Evolutionary conservation across 2,329 filamentous ascomycete genomes (phyloP).

Genomic region (Pyrenochaeta sp.): DNA sequence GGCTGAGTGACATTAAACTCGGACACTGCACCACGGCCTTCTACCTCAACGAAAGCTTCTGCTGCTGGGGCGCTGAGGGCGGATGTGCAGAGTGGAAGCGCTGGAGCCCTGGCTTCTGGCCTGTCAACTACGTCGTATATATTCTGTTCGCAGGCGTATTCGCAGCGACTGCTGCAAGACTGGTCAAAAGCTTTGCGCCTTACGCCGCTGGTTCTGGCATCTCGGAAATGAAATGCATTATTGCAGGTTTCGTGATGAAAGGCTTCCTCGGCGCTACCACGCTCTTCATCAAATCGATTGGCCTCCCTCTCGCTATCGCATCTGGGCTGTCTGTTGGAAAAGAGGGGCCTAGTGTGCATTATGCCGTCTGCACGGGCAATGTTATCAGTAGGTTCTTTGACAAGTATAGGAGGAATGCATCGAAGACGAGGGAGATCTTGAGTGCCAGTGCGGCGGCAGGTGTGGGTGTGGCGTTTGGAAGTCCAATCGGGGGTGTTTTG

Average conservation of each 20-base stretch:
- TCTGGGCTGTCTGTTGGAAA: constrained; percentile 96
- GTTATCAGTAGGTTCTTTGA: constrained; percentile 92
- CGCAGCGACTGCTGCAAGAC: constrained; percentile 79
- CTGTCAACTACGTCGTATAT: constrained; percentile 87
- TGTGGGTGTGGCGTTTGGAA: constrained; percentile 95
- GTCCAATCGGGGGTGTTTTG: constrained; percentile 93
- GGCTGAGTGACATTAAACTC: constrained; percentile 93
- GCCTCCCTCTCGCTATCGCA: constrained; percentile 88
- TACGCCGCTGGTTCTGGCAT: constrained; percentile 97
- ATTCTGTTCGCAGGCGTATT: constrained; percentile 85
- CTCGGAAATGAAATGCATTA: constrained; percentile 99
- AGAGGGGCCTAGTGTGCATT: constrained; percentile 98
- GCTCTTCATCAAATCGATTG: constrained; percentile 91
- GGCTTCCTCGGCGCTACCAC: constrained; percentile 94
- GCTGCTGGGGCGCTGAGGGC: constrained; percentile 94
- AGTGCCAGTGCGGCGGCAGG: constrained; percentile 94
- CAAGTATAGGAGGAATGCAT: constrained; percentile 90
- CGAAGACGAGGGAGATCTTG: constrained; percentile 93
- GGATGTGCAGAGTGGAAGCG: constrained; percentile 88
- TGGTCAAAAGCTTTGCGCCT: constrained; percentile 91
- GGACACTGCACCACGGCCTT: constrained; percentile 96
- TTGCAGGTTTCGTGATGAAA: constrained; percentile 99
- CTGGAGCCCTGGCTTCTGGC: constrained; percentile 78
- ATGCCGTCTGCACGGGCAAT: constrained; percentile 96
- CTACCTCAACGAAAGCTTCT: constrained; percentile 97